These are phyloP conservation scores for Diaporthe citrichinensis DNA, from an alignment of 2,329 filamentous ascomycete genomes.

Conservation along the genomic window DNA sequence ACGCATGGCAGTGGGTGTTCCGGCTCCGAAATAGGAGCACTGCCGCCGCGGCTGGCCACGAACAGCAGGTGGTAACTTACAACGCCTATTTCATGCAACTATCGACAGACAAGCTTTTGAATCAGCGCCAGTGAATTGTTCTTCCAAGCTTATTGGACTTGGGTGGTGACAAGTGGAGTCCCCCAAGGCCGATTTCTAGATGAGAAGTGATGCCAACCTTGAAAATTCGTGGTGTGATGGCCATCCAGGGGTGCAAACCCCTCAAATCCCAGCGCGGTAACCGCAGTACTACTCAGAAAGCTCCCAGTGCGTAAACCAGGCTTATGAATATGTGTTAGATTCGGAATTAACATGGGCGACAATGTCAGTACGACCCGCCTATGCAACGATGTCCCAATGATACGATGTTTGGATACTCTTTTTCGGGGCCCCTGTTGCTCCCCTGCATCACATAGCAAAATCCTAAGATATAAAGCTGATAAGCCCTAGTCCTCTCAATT, in stretches of 20 bases:
- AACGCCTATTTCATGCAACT: background rate
- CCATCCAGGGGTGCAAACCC: background rate
- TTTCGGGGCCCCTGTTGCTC: background rate
- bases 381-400: background rate
- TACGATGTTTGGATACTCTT: background rate
- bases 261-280: background rate
- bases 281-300: background rate
- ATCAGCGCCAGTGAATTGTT: background rate
- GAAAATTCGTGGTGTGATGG: background rate
- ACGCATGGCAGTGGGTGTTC: background rate
- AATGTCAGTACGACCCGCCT: background rate
- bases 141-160: slow-evolving; percentile 1
- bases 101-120: slow-evolving; percentile 15
- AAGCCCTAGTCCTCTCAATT: background rate
- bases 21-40: background rate
- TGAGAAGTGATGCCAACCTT: background rate
- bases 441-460: background rate
- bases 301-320: background rate
- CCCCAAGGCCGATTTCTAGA: background rate
- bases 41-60: background rate
- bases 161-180: background rate
- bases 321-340: background rate
- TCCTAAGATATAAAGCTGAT: background rate
- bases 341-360: background rate
- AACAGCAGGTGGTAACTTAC: slow-evolving; percentile 14